Evolutionary conservation across 2,329 filamentous ascomycete genomes (phyloP), one percentile per base, ranked within the genome.

Genomic region (Ophiostoma sp.): DNA sequence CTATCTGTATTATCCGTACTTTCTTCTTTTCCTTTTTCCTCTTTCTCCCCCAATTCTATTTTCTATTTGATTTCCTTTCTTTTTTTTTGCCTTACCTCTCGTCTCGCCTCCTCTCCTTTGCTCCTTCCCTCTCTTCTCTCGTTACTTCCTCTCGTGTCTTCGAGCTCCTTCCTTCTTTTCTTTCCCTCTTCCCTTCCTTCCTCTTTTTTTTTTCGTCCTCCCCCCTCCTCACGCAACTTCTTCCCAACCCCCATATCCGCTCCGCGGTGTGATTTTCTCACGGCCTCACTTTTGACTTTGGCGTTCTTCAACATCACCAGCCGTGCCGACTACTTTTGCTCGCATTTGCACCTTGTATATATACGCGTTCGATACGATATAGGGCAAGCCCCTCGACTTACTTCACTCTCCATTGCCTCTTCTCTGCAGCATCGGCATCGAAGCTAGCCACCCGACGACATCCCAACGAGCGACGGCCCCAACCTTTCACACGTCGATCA

Each of bases 361-460:
- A n/a, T 67, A 67, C 66, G 48, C 41, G 20, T 67, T 52, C 41
- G 23, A 54, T 27, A 52, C 66, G 66, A 54, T 15, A 65, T 39
- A 36, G 62, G 62, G 62, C 62, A 41, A 65, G 62, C 20, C 62
- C 62, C 62, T 65, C 62, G 62, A 65, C 20, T 33, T 6, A 31
- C 31, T 31, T 33, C 5, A 35, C 5, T 13, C 35, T 23, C 1
- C 8, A 31, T 17, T 62, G 27, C 27, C 20, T 62, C 57, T 62
- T 62, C 27, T 62, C 27, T 62, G 23, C 52, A 57, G 52, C n/a
- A 57, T 33, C 57, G 6, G 27, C 57, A 31, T 60, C 57, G 33
- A 10, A 60, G 23, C 27, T 60, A 33, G 27, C 57, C 27, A 60
- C 57, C 57, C 57, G 57, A 62, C 57, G 27, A 62, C 57, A 62